Base-by-base conservation (phyloP, 2,329 filamentous ascomycete species). In the Claviceps arundinis region DNA sequence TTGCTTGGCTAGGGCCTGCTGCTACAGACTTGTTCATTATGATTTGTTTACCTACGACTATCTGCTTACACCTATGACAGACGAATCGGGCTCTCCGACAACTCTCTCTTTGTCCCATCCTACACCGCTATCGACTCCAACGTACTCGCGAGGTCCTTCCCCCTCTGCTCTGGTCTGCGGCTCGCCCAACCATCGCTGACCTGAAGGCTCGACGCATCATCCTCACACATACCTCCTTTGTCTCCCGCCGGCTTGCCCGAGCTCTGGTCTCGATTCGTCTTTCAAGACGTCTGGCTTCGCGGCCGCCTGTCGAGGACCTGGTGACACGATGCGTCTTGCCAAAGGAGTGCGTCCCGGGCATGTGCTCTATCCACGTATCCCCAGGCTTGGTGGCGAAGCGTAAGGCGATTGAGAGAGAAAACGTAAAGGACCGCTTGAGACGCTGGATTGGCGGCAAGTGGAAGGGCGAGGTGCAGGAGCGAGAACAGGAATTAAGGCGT, bases 141-240 rank as follows among this genome's bases (percentile, higher is more conserved):
- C 74, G 70, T 56, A 77, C 73, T 38, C 77, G 80, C 38, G 59
- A 68, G 37, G 65, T 72, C 4, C 74, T 88, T 3, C 71, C 75
- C 4, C 73, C 75, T 16, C 69, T 80, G 37, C 72, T 87, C 11
- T 69, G 70, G 7, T 76, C 76, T 5, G 74, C 80, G 4, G 73
- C 71, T 30, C 75, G 81, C 7, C 80, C 83, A 2, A 75, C 78
- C 4, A 70, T 82, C 2, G 65, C 77, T 40, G 78, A 84, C 52
- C 79, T 87, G 14, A 80, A 83, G 50, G 66, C 72, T 22, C 76
- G 81, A 42, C 76, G 73, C 63, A 86, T 88, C 61, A 84, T 86
- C 65, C 67, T 86, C 43, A 84, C 82, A 42, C 72, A 76, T 51
- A 87, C 81, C 14, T 78, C 82, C 37, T 73, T 83, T 46, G 75